Conservation (phyloP, 176 grass and related monocot species). For the Echinochloa phyllopogon region DNA sequence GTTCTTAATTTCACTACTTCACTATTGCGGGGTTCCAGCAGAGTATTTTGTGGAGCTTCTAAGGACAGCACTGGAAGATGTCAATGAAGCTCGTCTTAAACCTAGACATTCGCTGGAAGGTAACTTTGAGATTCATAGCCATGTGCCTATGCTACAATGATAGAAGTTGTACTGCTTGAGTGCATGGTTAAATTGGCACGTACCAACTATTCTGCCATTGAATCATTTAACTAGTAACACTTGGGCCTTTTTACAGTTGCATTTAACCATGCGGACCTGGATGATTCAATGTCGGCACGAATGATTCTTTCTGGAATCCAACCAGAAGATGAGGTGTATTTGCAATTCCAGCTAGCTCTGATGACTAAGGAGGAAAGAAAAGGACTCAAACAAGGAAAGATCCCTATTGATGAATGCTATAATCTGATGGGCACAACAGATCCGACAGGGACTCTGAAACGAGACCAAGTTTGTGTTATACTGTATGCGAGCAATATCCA, state of each 20-base stretch:
- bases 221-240: constrained; percentile 3
- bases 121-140: constrained; percentile 34
- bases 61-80: constrained; percentile 47
- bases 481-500: constrained; percentile 42
- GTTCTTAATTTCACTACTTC: constrained; percentile 59
- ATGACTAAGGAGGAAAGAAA: constrained; percentile 57
- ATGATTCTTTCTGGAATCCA: constrained; percentile 75
- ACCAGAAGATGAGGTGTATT: constrained; percentile 54
- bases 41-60: constrained; percentile 80
- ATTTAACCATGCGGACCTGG: constrained; percentile 58
- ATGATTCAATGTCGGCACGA: constrained; percentile 55
- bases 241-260: constrained; percentile 55
- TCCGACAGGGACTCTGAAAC: constrained; percentile 54
- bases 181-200: neutral
- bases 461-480: constrained; percentile 74
- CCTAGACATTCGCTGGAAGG: constrained; percentile 46
- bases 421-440: constrained; percentile 76
- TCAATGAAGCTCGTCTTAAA: constrained; percentile 29
- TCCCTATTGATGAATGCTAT: constrained; percentile 64
- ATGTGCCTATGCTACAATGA: neutral
- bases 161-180: neutral
- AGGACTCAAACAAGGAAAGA: constrained; percentile 53
- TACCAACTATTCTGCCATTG: neutral
- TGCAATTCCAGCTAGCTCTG: constrained; percentile 46
- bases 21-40: constrained; percentile 55